Base-by-base conservation (phyloP, 1,284 basidiomycete species). In the Cutaneotrichosporon curvatum region DNA sequence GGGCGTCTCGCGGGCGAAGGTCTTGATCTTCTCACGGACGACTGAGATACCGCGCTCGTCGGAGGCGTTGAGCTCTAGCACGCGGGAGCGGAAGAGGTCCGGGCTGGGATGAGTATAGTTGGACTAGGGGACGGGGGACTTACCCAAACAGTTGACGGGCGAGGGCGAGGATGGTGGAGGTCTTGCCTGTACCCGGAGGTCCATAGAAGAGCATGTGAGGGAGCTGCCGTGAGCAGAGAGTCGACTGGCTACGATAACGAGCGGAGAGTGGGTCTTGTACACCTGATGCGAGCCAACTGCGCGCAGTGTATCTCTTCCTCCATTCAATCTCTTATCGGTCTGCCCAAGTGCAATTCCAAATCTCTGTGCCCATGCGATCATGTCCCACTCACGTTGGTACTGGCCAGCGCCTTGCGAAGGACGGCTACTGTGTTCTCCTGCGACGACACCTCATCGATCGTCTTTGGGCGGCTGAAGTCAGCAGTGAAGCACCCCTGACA, bases 161-260 rank as follows among this genome's bases (percentile, higher is more conserved):
- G 33, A 99, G 76, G 12, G 95, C 95, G 14, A 99, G 81, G 59
- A 99, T 98, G 1, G 95, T 97, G 32, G 65, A 95, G 14, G 95
- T 99, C 73, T 99, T 99, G 40, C 95, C 95, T 7, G 95, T 98
- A 23, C 95, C 95, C 9, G 95, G 95, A 16, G 95, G 95, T 0
- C 95, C 95, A 60, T 99, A 99, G 76, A 99, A 98, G 42, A 99
- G 77, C 94, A 98, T 98, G 67, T 99, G 95, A 2, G 95, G 94
- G 38, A 99, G 78, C 94, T 98, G 67, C 7, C 44, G 35, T 20
- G 18, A 38, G 40, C 34, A 42, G 32, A 42, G 7, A 37, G 19
- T 18, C 12, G 21, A 40, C 30, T 8, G 3, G 12, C 3, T 7
- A 37, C 20, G 12, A 28, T 28, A 28, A 12, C 25, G 8, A 28